These are phyloP conservation scores for Fraxinus sp. DNA, from an alignment of 305 asterid genomes.

Conservation along the genomic window DNA sequence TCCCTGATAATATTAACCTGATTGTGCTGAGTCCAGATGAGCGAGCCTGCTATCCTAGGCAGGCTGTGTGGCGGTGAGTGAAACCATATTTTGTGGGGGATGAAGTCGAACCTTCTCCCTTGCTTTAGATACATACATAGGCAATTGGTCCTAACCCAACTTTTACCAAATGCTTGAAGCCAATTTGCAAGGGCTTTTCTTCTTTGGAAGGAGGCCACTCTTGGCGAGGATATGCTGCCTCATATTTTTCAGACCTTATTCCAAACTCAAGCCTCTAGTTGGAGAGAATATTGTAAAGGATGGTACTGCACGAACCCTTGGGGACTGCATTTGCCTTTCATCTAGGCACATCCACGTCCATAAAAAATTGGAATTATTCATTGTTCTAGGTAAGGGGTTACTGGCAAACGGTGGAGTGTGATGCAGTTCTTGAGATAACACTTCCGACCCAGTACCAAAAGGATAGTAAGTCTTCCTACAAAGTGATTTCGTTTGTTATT, in stretches of 20 bases:
- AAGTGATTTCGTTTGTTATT: background rate
- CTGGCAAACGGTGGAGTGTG: background rate
- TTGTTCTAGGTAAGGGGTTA: background rate
- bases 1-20: background rate
- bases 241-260: no score
- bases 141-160: background rate
- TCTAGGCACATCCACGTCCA: background rate
- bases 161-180: background rate
- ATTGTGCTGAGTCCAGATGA: background rate
- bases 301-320: no score
- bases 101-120: background rate
- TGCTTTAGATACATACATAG: background rate
- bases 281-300: background rate
- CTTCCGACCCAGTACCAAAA: background rate
- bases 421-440: background rate
- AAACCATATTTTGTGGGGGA: background rate
- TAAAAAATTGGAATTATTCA: background rate
- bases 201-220: background rate
- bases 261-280: background rate
- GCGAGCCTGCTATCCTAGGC: background rate
- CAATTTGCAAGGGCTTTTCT: background rate
- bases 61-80: background rate
- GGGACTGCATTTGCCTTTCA: background rate
- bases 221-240: background rate
- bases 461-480: background rate